Base-by-base conservation (phyloP, 768 basidiomycete species). In the Lentinus tigrinus region DNA sequence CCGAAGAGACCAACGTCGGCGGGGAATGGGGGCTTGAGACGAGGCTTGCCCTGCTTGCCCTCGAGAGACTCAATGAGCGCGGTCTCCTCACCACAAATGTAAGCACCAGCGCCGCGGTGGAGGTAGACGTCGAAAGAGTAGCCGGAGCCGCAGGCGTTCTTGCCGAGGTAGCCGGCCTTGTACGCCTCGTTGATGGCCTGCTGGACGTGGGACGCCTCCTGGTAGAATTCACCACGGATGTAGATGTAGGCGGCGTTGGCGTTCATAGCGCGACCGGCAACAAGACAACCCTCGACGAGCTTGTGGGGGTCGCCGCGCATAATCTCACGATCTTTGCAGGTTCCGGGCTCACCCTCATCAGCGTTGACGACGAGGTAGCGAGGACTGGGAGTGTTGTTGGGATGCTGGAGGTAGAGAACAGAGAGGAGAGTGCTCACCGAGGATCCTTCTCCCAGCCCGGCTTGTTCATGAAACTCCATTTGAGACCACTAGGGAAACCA, bases 381-480 rank as follows among this genome's bases (percentile, higher is more conserved):
- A 3, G 95, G 96, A 51, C 95, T 91, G 51, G 26, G 13, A 24
- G n/a, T 34, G n/a, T 42, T 31, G 39, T 28, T 39, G 23, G 42
- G 34, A 14, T 31, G 3, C 8, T 37, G 26, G 17, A 5, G 23
- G 40, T 34, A 63, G 27, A 31, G 26, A 37, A 37, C 53, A 24
- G 26, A 54, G 24, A 11, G 19, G 0, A 9, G 40, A n/a, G 19
- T 44, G 65, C 76, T 57, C 60, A 91, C 88, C 93, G 80, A 64
- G 85, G 85, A 69, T 98, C 96, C 70, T 91, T 89, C 78, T 98
- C 86, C 96, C 96, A 98, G 26, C 88, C 87, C n/a, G 95, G 95
- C 75, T 98, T 99, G 81, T 99, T 98, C 96, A 98, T 96, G 72
- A 94, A 95, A 68, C 88, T 91, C 95, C 95, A 98, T 72, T 98